Percentiles rank a stretch among this genome's conserved stretches.
These are phyloP conservation scores for Solanum piurae DNA, from an alignment of 257 asterid species.

Conservation along the genomic window DNA sequence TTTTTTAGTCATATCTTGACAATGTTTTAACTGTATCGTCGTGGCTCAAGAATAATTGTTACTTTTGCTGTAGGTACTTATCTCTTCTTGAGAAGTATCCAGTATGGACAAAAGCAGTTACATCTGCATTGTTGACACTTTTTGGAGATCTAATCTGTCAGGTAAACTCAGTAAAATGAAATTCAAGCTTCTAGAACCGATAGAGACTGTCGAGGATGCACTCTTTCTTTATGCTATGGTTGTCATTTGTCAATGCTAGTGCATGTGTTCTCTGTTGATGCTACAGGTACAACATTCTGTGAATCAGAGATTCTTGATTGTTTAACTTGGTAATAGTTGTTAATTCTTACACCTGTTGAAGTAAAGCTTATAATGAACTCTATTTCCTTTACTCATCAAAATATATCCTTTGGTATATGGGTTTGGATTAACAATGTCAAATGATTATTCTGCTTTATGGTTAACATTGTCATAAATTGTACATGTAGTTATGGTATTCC, in stretches of 20 bases:
- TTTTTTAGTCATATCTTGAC: neutral
- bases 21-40: neutral
- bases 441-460: neutral
- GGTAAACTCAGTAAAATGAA: constrained; percentile 36
- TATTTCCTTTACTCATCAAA: neutral
- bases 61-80: constrained; percentile 56
- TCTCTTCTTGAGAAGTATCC: constrained; percentile 81
- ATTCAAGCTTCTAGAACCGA: neutral
- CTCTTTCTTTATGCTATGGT: neutral
- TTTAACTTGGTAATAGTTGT: neutral
- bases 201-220: neutral
- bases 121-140: constrained; percentile 67
- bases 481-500: neutral
- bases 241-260: neutral
- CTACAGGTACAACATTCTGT: neutral
- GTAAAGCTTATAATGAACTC: neutral
- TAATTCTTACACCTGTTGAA: neutral
- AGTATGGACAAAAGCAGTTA: constrained; percentile 71
- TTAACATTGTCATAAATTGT: neutral
- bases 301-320: neutral
- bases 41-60: neutral
- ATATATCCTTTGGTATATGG: neutral
- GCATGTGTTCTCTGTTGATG: neutral
- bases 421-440: neutral
- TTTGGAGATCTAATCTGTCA: constrained; percentile 80